Conservation (phyloP, 1,284 basidiomycete species). For the Tilletia indica region DNA sequence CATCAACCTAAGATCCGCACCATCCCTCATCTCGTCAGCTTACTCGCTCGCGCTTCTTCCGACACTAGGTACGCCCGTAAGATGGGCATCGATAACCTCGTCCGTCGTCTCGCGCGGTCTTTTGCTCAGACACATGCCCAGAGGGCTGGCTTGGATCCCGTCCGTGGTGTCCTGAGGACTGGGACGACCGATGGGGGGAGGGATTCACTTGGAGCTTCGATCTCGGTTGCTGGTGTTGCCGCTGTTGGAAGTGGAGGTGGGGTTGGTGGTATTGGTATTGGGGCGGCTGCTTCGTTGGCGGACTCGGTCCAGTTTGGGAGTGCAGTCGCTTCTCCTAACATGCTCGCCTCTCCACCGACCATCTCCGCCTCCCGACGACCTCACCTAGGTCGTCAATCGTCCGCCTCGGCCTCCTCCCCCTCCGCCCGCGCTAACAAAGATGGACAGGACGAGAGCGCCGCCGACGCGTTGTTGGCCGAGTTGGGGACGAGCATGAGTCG, state of each 20-base stretch:
- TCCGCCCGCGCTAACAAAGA: no score
- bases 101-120: neutral
- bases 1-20: slow-evolving; percentile 9
- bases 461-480: neutral
- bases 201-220: neutral
- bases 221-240: neutral
- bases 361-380: neutral
- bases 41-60: neutral
- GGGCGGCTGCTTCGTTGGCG: neutral
- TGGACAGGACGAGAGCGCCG: no score
- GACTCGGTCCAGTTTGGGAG: slow-evolving; percentile 3
- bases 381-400: neutral
- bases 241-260: neutral
- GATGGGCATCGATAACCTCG: slow-evolving; percentile 4
- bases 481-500: neutral
- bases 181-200: neutral
- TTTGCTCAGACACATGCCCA: neutral
- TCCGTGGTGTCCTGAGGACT: neutral
- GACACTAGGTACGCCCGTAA: neutral
- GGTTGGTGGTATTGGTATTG: no score
- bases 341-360: neutral
- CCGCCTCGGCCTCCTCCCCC: neutral
- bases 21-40: neutral
- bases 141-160: neutral
- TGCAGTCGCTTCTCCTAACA: neutral